A percentile compares a stretch with the other conserved stretches of the same genome.
These are phyloP conservation scores for Podaxis pistillaris DNA, from an alignment of 768 basidiomycete species.

Conservation along the genomic window DNA sequence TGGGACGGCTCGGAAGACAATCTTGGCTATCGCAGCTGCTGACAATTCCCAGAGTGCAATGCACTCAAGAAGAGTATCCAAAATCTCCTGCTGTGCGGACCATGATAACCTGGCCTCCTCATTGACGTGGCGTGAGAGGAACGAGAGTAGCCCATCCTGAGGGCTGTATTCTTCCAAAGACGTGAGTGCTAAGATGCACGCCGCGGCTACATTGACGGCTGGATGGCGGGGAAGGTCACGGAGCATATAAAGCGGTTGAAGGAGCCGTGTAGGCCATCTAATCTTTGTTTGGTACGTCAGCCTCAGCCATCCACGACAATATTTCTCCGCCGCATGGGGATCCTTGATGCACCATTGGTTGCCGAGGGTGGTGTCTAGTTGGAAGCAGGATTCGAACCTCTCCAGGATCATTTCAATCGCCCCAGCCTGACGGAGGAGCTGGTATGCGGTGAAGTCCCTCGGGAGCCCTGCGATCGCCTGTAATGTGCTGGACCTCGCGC, in stretches of 20 bases:
- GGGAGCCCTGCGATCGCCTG: conserved; percentile 39
- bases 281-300: conserved; percentile 33
- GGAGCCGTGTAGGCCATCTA: conserved; percentile 34
- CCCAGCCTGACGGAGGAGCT: conserved; percentile 35
- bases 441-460: conserved; percentile 34
- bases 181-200: conserved; percentile 34
- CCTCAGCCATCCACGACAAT: conserved; percentile 41
- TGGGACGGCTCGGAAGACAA: conserved; percentile 32
- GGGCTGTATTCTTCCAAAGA: conserved; percentile 32
- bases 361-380: conserved; percentile 35
- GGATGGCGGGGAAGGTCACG: conserved; percentile 27
- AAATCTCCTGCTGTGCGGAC: conserved; percentile 33
- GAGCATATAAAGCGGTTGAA: conserved; percentile 33
- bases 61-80: conserved; percentile 39
- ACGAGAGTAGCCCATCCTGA: conserved; percentile 34
- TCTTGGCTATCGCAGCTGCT: conserved; percentile 32
- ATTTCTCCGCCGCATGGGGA: conserved; percentile 31
- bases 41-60: conserved; percentile 37
- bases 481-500: conserved; percentile 23
- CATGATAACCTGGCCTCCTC: conserved; percentile 30
- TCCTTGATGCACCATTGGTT: conserved; percentile 36
- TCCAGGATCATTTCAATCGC: conserved; percentile 32
- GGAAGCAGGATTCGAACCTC: conserved; percentile 36
- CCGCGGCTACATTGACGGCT: conserved; percentile 33
- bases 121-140: conserved; percentile 30